These are phyloP conservation scores for Ophiocordyceps camponoti-rufipedis DNA, from an alignment of 2,329 filamentous ascomycete species.

Conservation along the genomic window DNA sequence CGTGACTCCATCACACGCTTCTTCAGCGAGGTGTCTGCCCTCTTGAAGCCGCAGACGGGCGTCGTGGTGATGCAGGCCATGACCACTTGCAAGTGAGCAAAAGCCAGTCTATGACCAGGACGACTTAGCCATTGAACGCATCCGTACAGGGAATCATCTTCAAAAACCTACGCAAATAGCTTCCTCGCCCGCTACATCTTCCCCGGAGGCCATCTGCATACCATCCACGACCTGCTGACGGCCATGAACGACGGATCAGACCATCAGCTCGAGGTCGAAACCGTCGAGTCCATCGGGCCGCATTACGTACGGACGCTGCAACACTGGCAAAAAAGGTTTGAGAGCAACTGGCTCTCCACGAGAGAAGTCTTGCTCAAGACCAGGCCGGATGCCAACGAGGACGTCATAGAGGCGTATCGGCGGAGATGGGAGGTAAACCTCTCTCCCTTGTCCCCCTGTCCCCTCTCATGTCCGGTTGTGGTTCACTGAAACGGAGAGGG, in stretches of 20 bases:
- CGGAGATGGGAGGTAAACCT: slow-evolving; percentile 50
- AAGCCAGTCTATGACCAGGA: too few species aligned
- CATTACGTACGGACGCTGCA: slow-evolving; percentile 53
- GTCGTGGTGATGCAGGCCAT: slow-evolving; percentile 58
- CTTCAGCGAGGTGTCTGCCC: slow-evolving; percentile 41
- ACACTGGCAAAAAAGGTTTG: slow-evolving; percentile 48
- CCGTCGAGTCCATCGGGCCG: slow-evolving; percentile 51
- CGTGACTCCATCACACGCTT: slow-evolving; percentile 47
- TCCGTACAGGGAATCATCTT: slow-evolving; percentile 17
- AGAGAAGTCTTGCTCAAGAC: slow-evolving; percentile 33
- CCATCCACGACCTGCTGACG: slow-evolving; percentile 34
- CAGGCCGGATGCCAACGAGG: slow-evolving; percentile 39
- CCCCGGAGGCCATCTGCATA: slow-evolving; percentile 53
- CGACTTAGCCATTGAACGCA: too few species aligned
- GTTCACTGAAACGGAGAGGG: background rate
- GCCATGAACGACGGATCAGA: slow-evolving; percentile 41
- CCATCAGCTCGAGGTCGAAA: slow-evolving; percentile 24
- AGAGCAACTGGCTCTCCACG: slow-evolving; percentile 10
- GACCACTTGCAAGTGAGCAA: slow-evolving; percentile 27
- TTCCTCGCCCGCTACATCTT: slow-evolving; percentile 66
- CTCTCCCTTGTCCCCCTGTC: too few species aligned
- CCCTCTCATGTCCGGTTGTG: background rate
- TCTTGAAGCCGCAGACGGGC: slow-evolving; percentile 45
- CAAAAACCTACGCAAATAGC: slow-evolving; percentile 8
- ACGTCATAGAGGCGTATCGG: slow-evolving; percentile 46